phyloP scores from a whole-genome alignment of 179 eudicot genomes.

The Monotropa hypopitys region DNA sequence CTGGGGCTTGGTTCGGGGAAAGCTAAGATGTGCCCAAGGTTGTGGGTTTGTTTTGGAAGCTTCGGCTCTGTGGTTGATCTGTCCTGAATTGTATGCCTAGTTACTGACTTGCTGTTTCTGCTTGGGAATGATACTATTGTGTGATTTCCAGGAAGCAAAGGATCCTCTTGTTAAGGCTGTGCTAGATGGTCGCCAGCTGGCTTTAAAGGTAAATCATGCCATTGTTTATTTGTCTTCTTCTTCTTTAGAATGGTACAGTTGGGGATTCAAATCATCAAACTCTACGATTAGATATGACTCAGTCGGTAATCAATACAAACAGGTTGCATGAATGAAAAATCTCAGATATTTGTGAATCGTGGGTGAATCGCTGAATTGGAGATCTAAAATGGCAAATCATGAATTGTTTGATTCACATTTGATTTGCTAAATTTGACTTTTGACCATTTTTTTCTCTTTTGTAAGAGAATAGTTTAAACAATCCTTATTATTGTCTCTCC shows the following conservation, averaged over 20 bases:
- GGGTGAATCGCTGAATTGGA: background rate
- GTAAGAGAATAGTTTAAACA: background rate
- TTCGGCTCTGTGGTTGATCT: background rate
- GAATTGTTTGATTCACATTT: background rate
- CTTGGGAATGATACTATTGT: conserved; percentile 6
- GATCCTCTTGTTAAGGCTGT: conserved; percentile 98
- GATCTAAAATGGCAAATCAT: background rate
- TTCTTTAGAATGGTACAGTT: background rate
- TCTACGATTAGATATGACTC: background rate
- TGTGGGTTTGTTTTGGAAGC: background rate
- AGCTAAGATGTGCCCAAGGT: background rate
- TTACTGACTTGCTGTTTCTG: background rate
- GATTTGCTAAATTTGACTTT: background rate
- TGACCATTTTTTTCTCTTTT: background rate
- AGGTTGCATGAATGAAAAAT: background rate
- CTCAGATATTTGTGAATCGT: background rate
- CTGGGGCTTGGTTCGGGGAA: background rate
- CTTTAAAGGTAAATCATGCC: conserved; percentile 59
- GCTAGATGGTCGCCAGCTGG: conserved; percentile 97
- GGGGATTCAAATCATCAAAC: background rate
- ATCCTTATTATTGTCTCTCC: background rate
- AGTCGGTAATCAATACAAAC: background rate
- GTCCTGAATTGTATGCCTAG: background rate
- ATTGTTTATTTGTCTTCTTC: background rate
- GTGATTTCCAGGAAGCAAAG: conserved; percentile 70